phyloP scores from a whole-genome alignment of 208 protist species.

The Borovskyia barvae region DNA sequence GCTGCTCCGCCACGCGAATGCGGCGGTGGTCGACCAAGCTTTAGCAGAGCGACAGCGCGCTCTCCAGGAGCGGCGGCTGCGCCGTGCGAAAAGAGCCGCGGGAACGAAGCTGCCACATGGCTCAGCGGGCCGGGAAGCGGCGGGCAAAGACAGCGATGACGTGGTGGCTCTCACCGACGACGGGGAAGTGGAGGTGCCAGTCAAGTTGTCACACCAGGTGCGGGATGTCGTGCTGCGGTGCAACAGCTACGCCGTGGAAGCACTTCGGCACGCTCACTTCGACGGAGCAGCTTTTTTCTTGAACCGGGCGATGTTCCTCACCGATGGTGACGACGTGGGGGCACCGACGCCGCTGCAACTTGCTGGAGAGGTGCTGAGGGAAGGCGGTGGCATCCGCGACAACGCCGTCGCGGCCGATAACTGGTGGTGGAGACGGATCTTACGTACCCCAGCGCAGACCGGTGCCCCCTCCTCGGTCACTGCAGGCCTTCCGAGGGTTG shows the following conservation, averaged over 20 bases:
- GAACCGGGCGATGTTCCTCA: slow-evolving; percentile 80
- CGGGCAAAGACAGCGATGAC: not conserved
- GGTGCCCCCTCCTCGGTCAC: not conserved
- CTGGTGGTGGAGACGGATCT: slow-evolving; percentile 24
- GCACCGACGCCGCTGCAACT: not conserved
- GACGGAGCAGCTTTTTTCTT: slow-evolving; percentile 66
- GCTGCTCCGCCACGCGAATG: slow-evolving; percentile 49
- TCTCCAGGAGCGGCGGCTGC: not conserved
- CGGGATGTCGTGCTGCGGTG: slow-evolving; percentile 66
- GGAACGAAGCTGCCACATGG: not conserved
- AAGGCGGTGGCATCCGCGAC: too few species aligned
- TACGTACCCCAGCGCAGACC: slow-evolving; percentile 4
- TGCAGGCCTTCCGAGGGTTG: not conserved
- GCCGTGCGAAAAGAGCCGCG: not conserved
- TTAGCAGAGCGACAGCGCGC: slow-evolving; percentile 8
- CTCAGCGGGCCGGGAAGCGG: not conserved
- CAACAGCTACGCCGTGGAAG: slow-evolving; percentile 78
- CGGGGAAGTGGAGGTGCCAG: slow-evolving; percentile 26
- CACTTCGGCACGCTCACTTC: slow-evolving; percentile 59
- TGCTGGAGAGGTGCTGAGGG: too few species aligned
- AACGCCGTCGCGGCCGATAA: not conserved
- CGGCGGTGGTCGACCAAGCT: slow-evolving; percentile 13
- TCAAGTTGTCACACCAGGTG: slow-evolving; percentile 36
- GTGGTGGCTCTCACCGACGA: slow-evolving; percentile 18
- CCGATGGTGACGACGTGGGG: slow-evolving; percentile 34